phyloP scores from a whole-genome alignment of 73 alveolate species.

The Paramecium bursaria region DNA sequence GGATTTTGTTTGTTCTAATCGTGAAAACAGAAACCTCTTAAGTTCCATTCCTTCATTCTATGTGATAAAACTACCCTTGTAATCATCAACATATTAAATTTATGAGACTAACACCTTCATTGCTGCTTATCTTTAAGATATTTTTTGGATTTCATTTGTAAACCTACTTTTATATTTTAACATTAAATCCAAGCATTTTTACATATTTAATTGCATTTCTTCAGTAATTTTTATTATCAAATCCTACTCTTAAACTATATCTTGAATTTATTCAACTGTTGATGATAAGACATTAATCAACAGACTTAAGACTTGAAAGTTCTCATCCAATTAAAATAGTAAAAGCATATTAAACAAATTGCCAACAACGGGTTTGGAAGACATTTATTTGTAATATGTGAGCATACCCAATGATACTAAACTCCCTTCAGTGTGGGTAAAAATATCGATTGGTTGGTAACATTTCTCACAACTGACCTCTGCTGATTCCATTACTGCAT shows the following conservation, averaged over 20 bases:
- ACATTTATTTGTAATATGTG: not conserved
- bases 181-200: not conserved
- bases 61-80: not conserved
- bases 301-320: not conserved
- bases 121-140: not conserved
- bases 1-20: not conserved
- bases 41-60: not conserved
- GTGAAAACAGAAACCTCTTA: too few species aligned
- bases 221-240: not conserved
- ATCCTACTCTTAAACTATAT: not conserved
- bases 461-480: not conserved
- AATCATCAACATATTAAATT: not conserved
- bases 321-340: not conserved
- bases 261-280: not conserved
- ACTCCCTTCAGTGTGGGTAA: not conserved
- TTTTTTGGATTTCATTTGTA: not conserved
- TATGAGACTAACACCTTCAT: not conserved
- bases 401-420: not conserved
- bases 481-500: not conserved
- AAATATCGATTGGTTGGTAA: not conserved
- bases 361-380: not conserved
- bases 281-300: not conserved
- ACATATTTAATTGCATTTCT: not conserved
- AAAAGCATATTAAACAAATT: too few species aligned
- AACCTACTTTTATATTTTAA: not conserved